Base-by-base conservation (phyloP, 2,329 filamentous ascomycete genomes). In the Aurifilum marmelostoma region DNA sequence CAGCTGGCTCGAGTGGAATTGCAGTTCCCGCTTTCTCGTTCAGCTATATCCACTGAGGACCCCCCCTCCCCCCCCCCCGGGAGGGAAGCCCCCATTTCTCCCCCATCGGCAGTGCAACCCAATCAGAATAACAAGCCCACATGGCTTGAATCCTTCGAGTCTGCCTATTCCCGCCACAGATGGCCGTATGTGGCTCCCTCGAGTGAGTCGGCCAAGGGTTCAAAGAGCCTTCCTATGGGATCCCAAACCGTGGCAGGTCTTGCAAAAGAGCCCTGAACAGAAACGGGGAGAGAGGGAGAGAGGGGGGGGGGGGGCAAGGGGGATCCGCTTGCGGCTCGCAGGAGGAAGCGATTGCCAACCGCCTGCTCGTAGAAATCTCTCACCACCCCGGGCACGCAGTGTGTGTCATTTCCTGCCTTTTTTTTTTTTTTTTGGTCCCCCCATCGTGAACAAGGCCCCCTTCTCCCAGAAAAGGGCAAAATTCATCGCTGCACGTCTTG, bases 101-200 rank as follows among this genome's bases (percentile, higher is more conserved):
- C 58, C 29, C 58, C 58, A 39, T 32, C 34, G 29, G 56, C 56
- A 60, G 52, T 56, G 24, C 52, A 24, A 60, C 58, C 34, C 18
- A 21, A 21, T 39, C 58, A 60, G 34, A 37, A 39, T 5, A 12
- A n/a, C 7, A 21, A 37, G 58, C 34, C 58, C 58, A 37, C 64
- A 71, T 64, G 71, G 67, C 47, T 43, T 50, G 62, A 47, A 61
- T 56, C 21, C 62, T 72, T 71, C 58, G 32, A 56, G 12, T 6
- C 2, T 18, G 24, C 14, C 24, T n/a, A 27, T 56, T 56, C 52
- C 43, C 52, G 12, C 27, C 24, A 56, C 12, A 32, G 52, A 18
- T 56, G 5, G 52, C 27, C 27, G 27, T n/a, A 8, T 12, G 43
- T 21, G 43, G 18, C 12, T 34, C 34, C 14, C 12, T 7, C n/a